Evolutionary conservation across 1,284 basidiomycete genomes (phyloP).

Genomic region (Sporisorium scitamineum): DNA sequence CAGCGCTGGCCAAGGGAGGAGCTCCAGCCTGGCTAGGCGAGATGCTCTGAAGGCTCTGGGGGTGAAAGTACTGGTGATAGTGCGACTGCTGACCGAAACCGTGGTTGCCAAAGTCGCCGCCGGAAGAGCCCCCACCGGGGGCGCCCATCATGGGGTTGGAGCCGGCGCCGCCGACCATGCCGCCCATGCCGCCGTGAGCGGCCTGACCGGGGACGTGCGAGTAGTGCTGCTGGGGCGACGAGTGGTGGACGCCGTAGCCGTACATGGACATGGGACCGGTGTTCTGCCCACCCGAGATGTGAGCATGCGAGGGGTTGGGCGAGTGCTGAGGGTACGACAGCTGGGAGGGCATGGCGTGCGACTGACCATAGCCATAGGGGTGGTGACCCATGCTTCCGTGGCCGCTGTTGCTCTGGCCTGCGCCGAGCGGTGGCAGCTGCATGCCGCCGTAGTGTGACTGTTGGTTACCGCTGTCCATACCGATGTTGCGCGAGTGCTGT

Average conservation of each 20-base stretch:
- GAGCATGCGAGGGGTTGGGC: conserved; percentile 49
- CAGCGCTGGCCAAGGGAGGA: conserved; percentile 29
- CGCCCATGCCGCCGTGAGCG: conserved; percentile 51
- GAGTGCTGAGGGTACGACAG: conserved; percentile 53
- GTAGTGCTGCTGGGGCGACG: conserved; percentile 54
- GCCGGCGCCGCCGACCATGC: conserved; percentile 50
- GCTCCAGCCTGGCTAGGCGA: conserved; percentile 51
- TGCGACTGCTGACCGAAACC: conserved; percentile 53
- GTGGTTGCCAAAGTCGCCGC: conserved; percentile 44
- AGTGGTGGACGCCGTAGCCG: conserved; percentile 50
- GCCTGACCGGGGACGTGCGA: conserved; percentile 53
- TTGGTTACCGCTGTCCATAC: conserved; percentile 40
- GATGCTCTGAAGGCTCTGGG: conserved; percentile 48
- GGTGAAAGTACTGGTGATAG: conserved; percentile 56
- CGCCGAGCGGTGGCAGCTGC: conserved; percentile 53
- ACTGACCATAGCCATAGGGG: conserved; percentile 49
- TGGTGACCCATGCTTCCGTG: conserved; percentile 51
- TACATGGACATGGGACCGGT: conserved; percentile 55
- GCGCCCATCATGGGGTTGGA: conserved; percentile 57
- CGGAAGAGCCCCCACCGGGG: conserved; percentile 39
- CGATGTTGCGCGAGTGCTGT: conserved; percentile 49
- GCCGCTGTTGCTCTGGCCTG: conserved; percentile 50
- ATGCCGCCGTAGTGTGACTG: conserved; percentile 53
- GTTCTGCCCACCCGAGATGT: conserved; percentile 44
- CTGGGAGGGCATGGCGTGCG: conserved; percentile 52